Conservation (phyloP, 202 grass and related monocot genomes). For the Zoysia matrella region DNA sequence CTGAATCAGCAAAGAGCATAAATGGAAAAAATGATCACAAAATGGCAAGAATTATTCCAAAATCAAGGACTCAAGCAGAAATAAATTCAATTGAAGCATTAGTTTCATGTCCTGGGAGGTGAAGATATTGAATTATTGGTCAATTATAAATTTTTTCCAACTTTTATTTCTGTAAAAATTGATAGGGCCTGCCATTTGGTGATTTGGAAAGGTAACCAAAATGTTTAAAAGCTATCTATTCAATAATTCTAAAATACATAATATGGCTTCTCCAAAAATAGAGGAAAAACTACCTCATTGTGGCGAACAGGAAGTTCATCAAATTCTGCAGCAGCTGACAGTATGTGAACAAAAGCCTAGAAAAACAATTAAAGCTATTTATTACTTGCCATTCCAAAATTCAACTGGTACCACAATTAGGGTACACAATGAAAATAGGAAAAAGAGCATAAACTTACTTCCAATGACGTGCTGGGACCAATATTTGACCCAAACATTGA, state of each 20-base stretch:
- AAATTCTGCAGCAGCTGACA: conserved; percentile 89
- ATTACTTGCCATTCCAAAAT: conserved; percentile 34
- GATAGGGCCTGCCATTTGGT: conserved; percentile 26
- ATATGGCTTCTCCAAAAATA: conserved; percentile 5
- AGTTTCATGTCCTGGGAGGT: conserved; percentile 1
- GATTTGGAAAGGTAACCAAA: conserved; percentile 22
- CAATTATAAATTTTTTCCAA: neutral
- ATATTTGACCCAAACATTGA: conserved; percentile 99
- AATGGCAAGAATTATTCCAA: conserved; percentile 2
- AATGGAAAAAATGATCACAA: conserved; percentile 34
- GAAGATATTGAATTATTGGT: neutral
- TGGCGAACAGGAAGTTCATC: conserved; percentile 95
- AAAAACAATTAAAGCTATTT: conserved; percentile 27
- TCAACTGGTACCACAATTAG: conserved; percentile 17
- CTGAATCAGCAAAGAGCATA: conserved; percentile 55
- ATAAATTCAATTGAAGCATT: conserved; percentile 15
- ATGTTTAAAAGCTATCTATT: neutral
- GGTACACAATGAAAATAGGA: conserved; percentile 24
- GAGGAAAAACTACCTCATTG: conserved; percentile 69
- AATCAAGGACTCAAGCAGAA: conserved; percentile 8
- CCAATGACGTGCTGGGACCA: conserved; percentile 73
- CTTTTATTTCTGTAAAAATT: conserved; percentile 3
- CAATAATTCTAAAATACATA: conserved; percentile 16
- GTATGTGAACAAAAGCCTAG: conserved; percentile 84
- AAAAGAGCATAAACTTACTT: conserved; percentile 58